Evolutionary conservation across 805 yeast genomes (phyloP), one percentile per base, ranked within the genome.

Genomic region (Metschnikowia colocasiae): DNA sequence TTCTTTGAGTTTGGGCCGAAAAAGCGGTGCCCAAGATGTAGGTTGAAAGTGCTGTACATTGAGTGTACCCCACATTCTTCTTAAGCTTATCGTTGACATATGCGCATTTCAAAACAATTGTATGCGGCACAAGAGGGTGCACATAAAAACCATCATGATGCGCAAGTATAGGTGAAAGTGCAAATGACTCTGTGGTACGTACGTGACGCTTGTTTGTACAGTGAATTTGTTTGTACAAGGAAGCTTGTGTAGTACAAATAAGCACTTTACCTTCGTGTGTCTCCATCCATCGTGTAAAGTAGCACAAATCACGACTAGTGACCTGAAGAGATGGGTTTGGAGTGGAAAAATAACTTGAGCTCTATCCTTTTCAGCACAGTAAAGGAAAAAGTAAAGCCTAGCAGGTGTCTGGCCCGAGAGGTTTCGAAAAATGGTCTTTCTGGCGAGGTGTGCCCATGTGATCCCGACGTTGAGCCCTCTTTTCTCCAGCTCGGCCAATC

Each of bases 401-500:
- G 30, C 30, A 9, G 9, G 23, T 15, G 16, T 15, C 15, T 4
- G 26, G 27, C 16, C 18, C 26, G 13, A 6, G 18, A 35, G 22
- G 12, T 9, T n/a, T 16, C 26, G 5, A n/a, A 22, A 22, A 8
- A 8, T n/a, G 16, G 12, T 22, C 26, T 20, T n/a, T 19, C 18
- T 13, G 38, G 27, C 12, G 40, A 36, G 20, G 30, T 36, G 27
- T 19, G 34, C 15, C 42, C 42, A 4, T 18, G 34, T 29, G 33
- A 29, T 4, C 42, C 42, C 13, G 34, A 39, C 4, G n/a, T 29
- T 12, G 42, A 39, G 27, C 42, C 42, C 18, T 39, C 42, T 16
- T 39, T 39, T 13, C 42, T 39, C 18, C 34, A 39, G 13, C 42
- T 39, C 13, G 42, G 34, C 26, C 26, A 13, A 15, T 39, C 42